Base-by-base conservation (phyloP, 2,329 filamentous ascomycete genomes). In the Aureobasidium sp. region DNA sequence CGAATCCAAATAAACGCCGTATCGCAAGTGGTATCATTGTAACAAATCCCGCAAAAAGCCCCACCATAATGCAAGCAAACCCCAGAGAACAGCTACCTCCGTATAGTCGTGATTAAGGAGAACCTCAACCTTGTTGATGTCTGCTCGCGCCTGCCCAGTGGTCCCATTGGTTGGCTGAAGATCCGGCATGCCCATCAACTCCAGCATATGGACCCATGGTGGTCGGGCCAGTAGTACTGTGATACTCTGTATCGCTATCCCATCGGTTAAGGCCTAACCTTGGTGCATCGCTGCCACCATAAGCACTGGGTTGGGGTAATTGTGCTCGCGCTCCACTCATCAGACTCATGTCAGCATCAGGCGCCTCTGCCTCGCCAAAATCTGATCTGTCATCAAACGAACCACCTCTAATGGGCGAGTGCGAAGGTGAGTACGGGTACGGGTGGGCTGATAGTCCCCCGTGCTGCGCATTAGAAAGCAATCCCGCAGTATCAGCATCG, bases 111-210 rank as follows among this genome's bases (percentile, higher is more conserved):
- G 27, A 44, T 22, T 5, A 30, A 12, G 12, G n/a, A 32, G 22
- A 12, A 3, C 7, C 27, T 8, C n/a, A 35, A 19, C 30, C 25
- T 64, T 39, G 39, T 39, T 50, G 34, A 7, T 30, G 32, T 27
- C 45, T 50, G 16, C 29, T 57, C 47, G 49, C 56, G 38, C 51
- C 40, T 32, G 41, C 51, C 51, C 51, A 53, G 21, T 53, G 41
- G 12, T 53, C 27, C 51, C 51, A 53, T 34, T 53, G 35, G n/a
- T 41, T 32, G 8, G 25, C 35, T 2, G 48, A 51, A 4, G 35
- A 37, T 14, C 41, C 40, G 24, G 40, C 14, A 30, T 47, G 17
- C 1, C 40, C 32, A 30, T 44, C 39, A 11, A 44, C 21, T 34
- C 38, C 30, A 5, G 38, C 38, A 27, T 42, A 53, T 27, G 38